Base-by-base conservation (phyloP, 768 basidiomycete species). In the Xanthoconium purpureum region DNA sequence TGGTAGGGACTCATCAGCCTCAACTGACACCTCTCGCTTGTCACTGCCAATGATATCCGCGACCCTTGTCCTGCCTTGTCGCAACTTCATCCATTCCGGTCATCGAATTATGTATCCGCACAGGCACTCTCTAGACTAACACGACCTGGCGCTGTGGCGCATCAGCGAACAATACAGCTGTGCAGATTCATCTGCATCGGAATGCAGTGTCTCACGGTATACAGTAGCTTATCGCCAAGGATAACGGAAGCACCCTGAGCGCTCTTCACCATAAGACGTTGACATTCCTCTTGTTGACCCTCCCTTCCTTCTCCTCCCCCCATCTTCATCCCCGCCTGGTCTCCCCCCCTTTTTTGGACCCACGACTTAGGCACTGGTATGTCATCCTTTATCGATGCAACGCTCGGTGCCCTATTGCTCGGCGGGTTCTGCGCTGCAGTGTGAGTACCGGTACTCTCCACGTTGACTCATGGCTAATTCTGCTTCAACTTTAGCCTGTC, bases 351-450 rank as follows among this genome's bases (percentile, higher is more conserved):
- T 38, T 30, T n/a, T 42, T 12, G 35, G 17, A 30, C n/a, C 37
- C 20, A 13, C 48, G 32, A 36, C 30, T 5, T 9, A 18, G 15
- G 8, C 20, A 9, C 24, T 17, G 18, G 38, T 15, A 67, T 67
- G 66, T 20, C 59, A 29, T 30, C 28, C 30, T 9, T 28, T 32
- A 33, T 71, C 30, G 56, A 50, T 35, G 36, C 60, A 40, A 72
- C 70, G 32, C 55, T 60, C 14, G 70, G 70, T 10, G 70, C 70
- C n/a, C 59, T 71, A 12, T 58, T 71, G 4, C 45, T 73, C 3
- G 70, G 70, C 29, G 69, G 67, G 46, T 71, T 71, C 54, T 45
- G 61, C 44, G 71, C 71, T 15, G 62, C 70, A 24, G 59, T 37
- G 70, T 71, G 35, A 58, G 70, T 45, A 0, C 20, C 39, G n/a